Evolutionary conservation across 2,329 filamentous ascomycete species (phyloP), one percentile per base, ranked within the genome.

Genomic region (Alternaria metachromatica): DNA sequence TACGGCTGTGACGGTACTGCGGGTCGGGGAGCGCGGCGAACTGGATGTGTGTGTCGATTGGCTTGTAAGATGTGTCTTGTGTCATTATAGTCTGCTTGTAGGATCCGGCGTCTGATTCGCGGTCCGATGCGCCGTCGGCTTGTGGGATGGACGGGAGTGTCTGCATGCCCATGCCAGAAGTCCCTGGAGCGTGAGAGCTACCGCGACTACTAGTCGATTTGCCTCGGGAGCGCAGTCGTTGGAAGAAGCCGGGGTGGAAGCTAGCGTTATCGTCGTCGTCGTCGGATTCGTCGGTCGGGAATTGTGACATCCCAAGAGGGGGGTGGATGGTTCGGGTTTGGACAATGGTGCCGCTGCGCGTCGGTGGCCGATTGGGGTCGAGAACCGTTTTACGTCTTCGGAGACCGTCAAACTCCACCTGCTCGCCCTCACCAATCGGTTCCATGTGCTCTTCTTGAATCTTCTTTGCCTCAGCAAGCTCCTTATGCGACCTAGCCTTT

Each of bases 361-460:
- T 53, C 67, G 81, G 28, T 30, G 67, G 69, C 21, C 71, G 67
- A 50, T 83, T 83, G 44, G 83, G 77, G 23, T 83, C 84, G 20
- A 86, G 68, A 48, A 88, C 78, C 3, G 88, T 90, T 76, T 84
- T 88, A 56, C 96, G 87, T 72, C 94, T 86, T 72, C 95, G 87
- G 55, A 99, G 82, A 5, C 96, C 96, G 80, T 98, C 96, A 90
- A 94, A 99, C 80, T 98, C 94, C 65, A 93, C 91, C 28, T 88
- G 84, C 23, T 94, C 93, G 69, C 93, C 88, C 75, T 97, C 94
- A 50, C 86, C 88, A 56, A 96, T 91, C 2, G 92, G 87, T 60
- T 90, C 88, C 78, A 97, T 89, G 50, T 90, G 92, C 74, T 98
- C 95, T 71, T 94, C 90, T 63, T 91, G 90, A 61, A 97, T 85